Base-by-base conservation (phyloP, 306 rosid genomes). In the Aeschynomene evenia region DNA sequence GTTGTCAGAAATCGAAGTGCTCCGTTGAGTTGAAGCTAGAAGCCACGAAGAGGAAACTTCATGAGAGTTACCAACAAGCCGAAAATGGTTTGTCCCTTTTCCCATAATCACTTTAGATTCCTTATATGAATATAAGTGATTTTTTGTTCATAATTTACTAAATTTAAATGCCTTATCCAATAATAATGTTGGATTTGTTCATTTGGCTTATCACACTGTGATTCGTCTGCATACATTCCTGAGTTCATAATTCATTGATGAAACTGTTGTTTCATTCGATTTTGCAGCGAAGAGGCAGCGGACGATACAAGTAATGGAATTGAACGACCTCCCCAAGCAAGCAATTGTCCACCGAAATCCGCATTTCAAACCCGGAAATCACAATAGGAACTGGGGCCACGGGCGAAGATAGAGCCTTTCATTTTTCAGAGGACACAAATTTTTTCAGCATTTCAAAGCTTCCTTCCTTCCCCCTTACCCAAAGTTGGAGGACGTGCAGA, bases 31-130 rank as follows among this genome's bases (percentile, higher is more conserved):
- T 71, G 63, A 95, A 95, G 82, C 89, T 95, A 9, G 99, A 95
- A 86, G 99, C 88, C 50, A 85, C 99, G 19, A 95, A 91, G 81
- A 86, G 99, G 85, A 95, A 68, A 77, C 99, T 95, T 81, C 99
- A 95, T 48, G 96, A 87, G 83, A 76, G 92, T 18, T 95, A 95
- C 80, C 99, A 91, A 85, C 95, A 91, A 84, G 96, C 82, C 23
- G 96, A 89, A 81, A 95, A 86, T 8, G 98, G 98, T 92, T 50
- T 51, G 81, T 77, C 26, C 37, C 54, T 62, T 55, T 49, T 50
- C 23, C 11, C 40, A 28, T 39, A 71, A 26, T 56, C 71, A 31
- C 1, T 52, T 19, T n/a, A 59, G 45, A 36, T 26, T 23, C n/a
- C 49, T 7, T 23, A 24, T 48, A 2, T 42, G 16, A 49, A 46